Base-by-base conservation (phyloP, 2,329 filamentous ascomycete genomes). In the Neopestalotiopsis clavispora region DNA sequence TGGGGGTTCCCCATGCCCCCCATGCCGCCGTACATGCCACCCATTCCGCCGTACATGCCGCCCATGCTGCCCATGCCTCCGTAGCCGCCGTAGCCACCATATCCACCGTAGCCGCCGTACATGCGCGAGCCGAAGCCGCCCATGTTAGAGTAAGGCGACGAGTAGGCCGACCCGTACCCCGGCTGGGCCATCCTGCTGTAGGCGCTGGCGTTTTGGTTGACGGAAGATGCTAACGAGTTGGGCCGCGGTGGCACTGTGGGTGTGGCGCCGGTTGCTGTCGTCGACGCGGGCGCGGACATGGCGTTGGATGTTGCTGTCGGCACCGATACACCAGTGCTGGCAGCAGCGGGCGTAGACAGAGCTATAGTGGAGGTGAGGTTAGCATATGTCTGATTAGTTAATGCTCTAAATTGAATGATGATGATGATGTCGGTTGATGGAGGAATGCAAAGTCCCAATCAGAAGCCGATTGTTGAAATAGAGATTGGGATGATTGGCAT, bases 201-300 rank as follows among this genome's bases (percentile, higher is more conserved):
- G 70, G 91, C 92, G 5, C 94, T 91, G 58, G 95, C 94, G 76
- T 95, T 98, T 78, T 93, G 93, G 80, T 96, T 97, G 60, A 97
- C 93, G 42, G 95, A 86, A 2, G 92, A 87, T 72, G 90, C 89
- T 70, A 98, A 89, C 12, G 93, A 90, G 66, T 91, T 90, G 7
- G 96, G 95, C 72, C 94, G 89, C 68, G 94, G 91, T 61, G 96
- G 96, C 28, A 98, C 82, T 28, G 91, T 87, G 34, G 95, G 95
- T 23, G 87, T 80, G 65, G 84, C 72, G 63, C 80, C 75, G 13
- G 80, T 67, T 14, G 84, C 73, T 67, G 85, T 79, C 65, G 83
- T 78, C 38, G 85, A 75, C 28, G 84, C 76, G 14, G 81, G 75
- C 5, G 84, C 73, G 9, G 81, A 75, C 34, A 82, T 72, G 17